A percentile compares a stretch with the other conserved stretches of the same genome.
Evolutionary conservation across 257 asterid genomes (phyloP).

Genomic region (Scutellaria galericulata): DNA sequence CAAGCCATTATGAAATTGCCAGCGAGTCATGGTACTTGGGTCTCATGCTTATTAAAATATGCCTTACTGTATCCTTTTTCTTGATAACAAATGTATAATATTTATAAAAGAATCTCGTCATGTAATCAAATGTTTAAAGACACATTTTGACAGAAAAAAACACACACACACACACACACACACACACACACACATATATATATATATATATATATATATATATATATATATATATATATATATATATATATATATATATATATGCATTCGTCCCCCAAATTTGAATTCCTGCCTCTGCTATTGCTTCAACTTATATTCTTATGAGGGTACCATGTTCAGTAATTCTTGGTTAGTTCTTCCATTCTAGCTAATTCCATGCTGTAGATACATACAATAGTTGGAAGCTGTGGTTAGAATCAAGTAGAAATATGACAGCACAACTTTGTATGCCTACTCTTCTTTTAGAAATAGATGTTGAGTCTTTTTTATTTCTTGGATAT

Average conservation of each 20-base stretch:
- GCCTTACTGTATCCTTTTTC: neutral
- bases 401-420: neutral
- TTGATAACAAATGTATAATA: neutral
- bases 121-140: neutral
- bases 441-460: conserved; percentile 8
- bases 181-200: no score
- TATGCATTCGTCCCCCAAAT: neutral
- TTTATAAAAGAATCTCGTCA: neutral
- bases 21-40: neutral
- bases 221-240: no score
- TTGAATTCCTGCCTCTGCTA: neutral
- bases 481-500: conserved; percentile 1
- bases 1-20: neutral
- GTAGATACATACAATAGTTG: conserved; percentile 14
- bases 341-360: neutral
- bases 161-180: no score
- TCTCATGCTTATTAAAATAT: conserved; percentile 14
- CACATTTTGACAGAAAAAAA: no score
- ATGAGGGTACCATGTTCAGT: neutral
- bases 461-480: conserved; percentile 8
- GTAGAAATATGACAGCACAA: conserved; percentile 9
- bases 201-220: no score
- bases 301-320: neutral
- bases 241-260: no score
- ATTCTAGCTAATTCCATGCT: neutral